Percentiles rank a stretch among this genome's conserved stretches.
phyloP scores from a whole-genome alignment of 2,329 filamentous ascomycete species.

The Aspergillus sp. region DNA sequence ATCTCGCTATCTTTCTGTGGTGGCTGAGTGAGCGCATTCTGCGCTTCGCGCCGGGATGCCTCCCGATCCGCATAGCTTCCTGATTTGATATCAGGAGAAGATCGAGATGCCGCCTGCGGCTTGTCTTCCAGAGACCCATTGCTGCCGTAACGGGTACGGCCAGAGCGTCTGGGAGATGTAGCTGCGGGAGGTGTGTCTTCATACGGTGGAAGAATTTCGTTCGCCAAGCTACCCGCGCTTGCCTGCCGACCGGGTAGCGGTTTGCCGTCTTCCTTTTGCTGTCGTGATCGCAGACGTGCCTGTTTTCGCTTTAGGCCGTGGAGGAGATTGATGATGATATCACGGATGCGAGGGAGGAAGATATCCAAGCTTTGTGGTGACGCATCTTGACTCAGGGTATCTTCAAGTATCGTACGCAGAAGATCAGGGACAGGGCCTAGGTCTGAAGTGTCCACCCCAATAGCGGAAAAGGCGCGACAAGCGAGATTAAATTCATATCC shows the following conservation, averaged over 20 bases:
- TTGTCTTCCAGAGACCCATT: conserved; percentile 40
- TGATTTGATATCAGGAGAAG: conserved; percentile 30
- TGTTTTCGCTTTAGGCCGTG: conserved; percentile 97
- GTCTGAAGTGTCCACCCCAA: conserved; percentile 92
- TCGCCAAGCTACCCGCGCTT: conserved; percentile 49
- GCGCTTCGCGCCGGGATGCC: conserved; percentile 39
- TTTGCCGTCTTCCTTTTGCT: conserved; percentile 50
- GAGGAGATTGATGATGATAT: conserved; percentile 97
- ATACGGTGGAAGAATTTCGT: conserved; percentile 46
- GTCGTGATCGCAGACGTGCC: conserved; percentile 70
- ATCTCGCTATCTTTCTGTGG: conserved; percentile 66
- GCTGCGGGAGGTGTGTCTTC: conserved; percentile 36
- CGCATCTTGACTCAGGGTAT: conserved; percentile 94
- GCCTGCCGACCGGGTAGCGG: conserved; percentile 40
- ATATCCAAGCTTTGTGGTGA: conserved; percentile 90
- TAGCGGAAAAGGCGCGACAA: conserved; percentile 92
- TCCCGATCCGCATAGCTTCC: conserved; percentile 40
- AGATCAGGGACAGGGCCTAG: conserved; percentile 93
- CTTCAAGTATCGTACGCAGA: conserved; percentile 85
- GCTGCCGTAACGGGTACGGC: conserved; percentile 37
- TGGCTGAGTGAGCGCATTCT: conserved; percentile 51
- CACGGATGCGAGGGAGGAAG: conserved; percentile 89
- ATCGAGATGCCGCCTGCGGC: conserved; percentile 22
- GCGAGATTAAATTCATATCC: conserved; percentile 99
- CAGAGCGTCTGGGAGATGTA: conserved; percentile 35